Evolutionary conservation across 352 stramenopile species (phyloP), one percentile per base, ranked within the genome.

Genomic region (Phytophthora pluvialis): DNA sequence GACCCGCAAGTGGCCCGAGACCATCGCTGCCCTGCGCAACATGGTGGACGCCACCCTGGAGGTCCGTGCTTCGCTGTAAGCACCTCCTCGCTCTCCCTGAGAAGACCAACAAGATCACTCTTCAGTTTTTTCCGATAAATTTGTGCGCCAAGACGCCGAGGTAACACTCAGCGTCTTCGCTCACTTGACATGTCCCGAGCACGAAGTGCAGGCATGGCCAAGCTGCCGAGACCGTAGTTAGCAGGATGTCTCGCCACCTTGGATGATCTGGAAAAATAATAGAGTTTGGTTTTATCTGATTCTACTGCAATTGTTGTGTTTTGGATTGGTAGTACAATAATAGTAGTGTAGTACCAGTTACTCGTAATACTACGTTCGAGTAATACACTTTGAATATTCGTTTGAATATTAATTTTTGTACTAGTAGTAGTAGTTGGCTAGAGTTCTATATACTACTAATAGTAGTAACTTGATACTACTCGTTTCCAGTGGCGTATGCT

Each of bases 1-100:
- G 79, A 98, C 93, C 1, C 89, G 93, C 55, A 92, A 87, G 61
- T 98, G 93, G 93, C 88, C 89, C 13, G 90, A 97, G 70, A 96
- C 88, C 25, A 97, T 97, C 57, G 86, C 75, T 31, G 89, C 88
- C 16, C 77, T 97, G 50, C 78, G 83, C 62, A 95, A 97, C 80
- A 97, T 97, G 86, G 90, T 97, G 25, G 82, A 90, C 55, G 90
- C 89, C 44, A 92, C 86, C 28, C 73, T 66, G 28, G 75, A 89
- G 67, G 86, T 94, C 25, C 83, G 86, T 58, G 86, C 83, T 58
- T 75, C 75, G 48, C 73, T 91, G 39, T 82, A 85, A 75, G 57
- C 42, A 43, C 13, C 8, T 21, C 21, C 3, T 46, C 29, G 15
- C 21, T 25, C 21, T 15, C 12, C 13, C 6, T n/a, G 26, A 50